These are phyloP conservation scores for Crithidia brevicula DNA, from an alignment of 208 protist genomes.

Conservation along the genomic window DNA sequence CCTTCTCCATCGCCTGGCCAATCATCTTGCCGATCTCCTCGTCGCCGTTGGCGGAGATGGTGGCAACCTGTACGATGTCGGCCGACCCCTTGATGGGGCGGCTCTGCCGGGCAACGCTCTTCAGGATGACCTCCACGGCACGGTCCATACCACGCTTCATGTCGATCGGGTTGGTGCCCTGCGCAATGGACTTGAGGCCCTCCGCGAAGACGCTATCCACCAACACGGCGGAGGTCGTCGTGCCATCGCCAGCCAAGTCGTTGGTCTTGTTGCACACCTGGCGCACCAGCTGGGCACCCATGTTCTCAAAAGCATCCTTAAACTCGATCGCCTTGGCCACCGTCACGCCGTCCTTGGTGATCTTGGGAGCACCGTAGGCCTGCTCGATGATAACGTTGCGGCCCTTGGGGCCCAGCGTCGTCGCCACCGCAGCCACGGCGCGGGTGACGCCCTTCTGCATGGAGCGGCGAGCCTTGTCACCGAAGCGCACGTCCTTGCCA, in stretches of 20 bases:
- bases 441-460: slow-evolving; percentile 97
- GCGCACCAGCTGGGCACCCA: slow-evolving; percentile 98
- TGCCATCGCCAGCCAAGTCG: slow-evolving; percentile 98
- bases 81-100: slow-evolving; percentile 95
- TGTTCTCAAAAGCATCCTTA: slow-evolving; percentile 97
- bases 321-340: slow-evolving; percentile 99
- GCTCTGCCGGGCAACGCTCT: slow-evolving; percentile 88
- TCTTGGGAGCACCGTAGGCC: slow-evolving; percentile 97
- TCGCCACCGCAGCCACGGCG: slow-evolving; percentile 96
- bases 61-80: slow-evolving; percentile 98
- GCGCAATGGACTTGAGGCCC: slow-evolving; percentile 96
- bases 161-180: slow-evolving; percentile 99
- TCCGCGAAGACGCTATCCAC: slow-evolving; percentile 98
- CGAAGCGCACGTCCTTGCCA: slow-evolving; percentile 97
- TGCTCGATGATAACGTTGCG: slow-evolving; percentile 99
- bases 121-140: slow-evolving; percentile 92
- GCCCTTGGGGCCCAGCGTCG: slow-evolving; percentile 99
- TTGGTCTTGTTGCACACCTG: slow-evolving; percentile 98
- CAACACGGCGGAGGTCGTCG: slow-evolving; percentile 99
- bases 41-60: slow-evolving; percentile 99
- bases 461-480: slow-evolving; percentile 86
- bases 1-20: slow-evolving; percentile 98
- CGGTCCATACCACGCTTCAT: slow-evolving; percentile 98
- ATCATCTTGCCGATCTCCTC: slow-evolving; percentile 98
- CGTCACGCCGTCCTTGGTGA: slow-evolving; percentile 99